Evolutionary conservation across 441 rosid genomes (phyloP).

Genomic region (Euphorbia schlechtendalii): DNA sequence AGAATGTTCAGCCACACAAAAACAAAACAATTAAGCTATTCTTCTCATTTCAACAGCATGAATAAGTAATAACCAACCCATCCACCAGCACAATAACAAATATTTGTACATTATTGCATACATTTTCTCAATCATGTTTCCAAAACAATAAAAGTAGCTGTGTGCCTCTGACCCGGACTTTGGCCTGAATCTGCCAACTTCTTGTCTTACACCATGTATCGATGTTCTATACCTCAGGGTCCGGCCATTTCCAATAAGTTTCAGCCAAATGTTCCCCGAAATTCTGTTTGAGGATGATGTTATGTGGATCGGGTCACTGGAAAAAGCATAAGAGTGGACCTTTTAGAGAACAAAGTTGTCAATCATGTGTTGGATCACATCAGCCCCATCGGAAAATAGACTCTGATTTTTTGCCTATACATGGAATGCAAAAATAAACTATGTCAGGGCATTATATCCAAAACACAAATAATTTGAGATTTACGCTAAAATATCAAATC

Average conservation of each 20-base stretch:
- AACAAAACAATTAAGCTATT: not conserved
- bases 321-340: not conserved
- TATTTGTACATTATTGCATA: not conserved
- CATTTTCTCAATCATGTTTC: not conserved
- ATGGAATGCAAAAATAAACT: slow-evolving; percentile 3
- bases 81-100: too few relatives aligned
- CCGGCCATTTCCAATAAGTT: not conserved
- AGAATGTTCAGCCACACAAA: too few relatives aligned
- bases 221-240: too few relatives aligned
- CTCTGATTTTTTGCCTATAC: slow-evolving; percentile 53
- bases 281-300: slow-evolving; percentile 7
- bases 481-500: not conserved
- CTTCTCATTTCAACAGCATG: not conserved
- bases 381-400: slow-evolving; percentile 63
- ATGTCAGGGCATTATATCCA: slow-evolving; percentile 7
- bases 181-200: not conserved
- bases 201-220: not conserved
- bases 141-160: not conserved
- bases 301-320: not conserved
- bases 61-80: too few relatives aligned
- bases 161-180: not conserved
- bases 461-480: not conserved
- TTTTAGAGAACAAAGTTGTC: slow-evolving; percentile 50
- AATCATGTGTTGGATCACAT: slow-evolving; percentile 72
- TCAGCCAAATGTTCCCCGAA: not conserved